These are phyloP conservation scores for bread wheat (Triticum aestivum) DNA, from an alignment of 176 grass and related monocot species.

Conservation along the genomic window IWGSC_CS_RefSeq_v2.1 NC_057798.1:165831383-165831882, in stretches of 20 bases:
- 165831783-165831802: not conserved
- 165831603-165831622: not conserved
- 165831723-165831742: not conserved
- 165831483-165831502: too few relatives aligned
- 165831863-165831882: not conserved
- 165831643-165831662: not conserved
- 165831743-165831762: not conserved
- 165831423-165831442: too few relatives aligned
- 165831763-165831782: not conserved
- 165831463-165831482: too few relatives aligned
- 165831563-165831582: too few relatives aligned
- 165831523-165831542: too few relatives aligned
- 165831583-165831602: too few relatives aligned
- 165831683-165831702: not conserved
- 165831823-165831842: not conserved
- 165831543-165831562: too few relatives aligned
- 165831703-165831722: not conserved
- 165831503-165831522: too few relatives aligned
- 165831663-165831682: not conserved
- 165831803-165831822: not conserved
- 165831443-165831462: too few relatives aligned
- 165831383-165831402: too few relatives aligned
- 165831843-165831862: not conserved
- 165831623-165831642: conserved; percentile 7
- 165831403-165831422: too few relatives aligned